A percentile compares a stretch with the other conserved stretches of the same genome.
Conservation (phyloP, 2,329 filamentous ascomycete genomes). For the Pseudogymnoascus sp. region DNA sequence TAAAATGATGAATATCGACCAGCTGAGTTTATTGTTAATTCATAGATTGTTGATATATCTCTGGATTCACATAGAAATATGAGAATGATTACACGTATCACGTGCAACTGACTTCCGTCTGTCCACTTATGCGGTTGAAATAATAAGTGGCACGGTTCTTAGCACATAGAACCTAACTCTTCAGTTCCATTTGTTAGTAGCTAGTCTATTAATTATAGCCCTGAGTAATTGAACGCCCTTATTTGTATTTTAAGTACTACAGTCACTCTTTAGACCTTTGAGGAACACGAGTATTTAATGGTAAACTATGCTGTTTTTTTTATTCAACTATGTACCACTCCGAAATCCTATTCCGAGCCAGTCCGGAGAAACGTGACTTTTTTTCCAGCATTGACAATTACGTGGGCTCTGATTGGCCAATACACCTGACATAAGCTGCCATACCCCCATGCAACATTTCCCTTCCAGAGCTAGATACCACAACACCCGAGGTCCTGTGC, state of each 20-base stretch:
- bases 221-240: too few species aligned
- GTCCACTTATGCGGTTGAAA: too few species aligned
- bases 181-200: too few species aligned
- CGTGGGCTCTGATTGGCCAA: neutral
- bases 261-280: too few species aligned
- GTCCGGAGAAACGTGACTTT: slow-evolving; percentile 6
- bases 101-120: neutral
- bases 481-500: slow-evolving; percentile 9
- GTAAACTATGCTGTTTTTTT: too few species aligned
- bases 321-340: too few species aligned
- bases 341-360: neutral
- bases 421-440: neutral
- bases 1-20: neutral
- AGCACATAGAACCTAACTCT: too few species aligned
- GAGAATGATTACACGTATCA: neutral
- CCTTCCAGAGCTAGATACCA: slow-evolving; percentile 6
- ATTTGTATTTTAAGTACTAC: too few species aligned
- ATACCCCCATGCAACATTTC: slow-evolving; percentile 1
- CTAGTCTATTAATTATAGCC: too few species aligned
- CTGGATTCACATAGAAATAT: neutral
- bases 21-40: neutral
- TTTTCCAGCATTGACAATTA: slow-evolving; percentile 6
- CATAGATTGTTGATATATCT: neutral
- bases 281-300: too few species aligned
- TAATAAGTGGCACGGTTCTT: too few species aligned